Base-by-base conservation (phyloP, 495 filamentous ascomycete species). In the Penicillium argentinense region DNA sequence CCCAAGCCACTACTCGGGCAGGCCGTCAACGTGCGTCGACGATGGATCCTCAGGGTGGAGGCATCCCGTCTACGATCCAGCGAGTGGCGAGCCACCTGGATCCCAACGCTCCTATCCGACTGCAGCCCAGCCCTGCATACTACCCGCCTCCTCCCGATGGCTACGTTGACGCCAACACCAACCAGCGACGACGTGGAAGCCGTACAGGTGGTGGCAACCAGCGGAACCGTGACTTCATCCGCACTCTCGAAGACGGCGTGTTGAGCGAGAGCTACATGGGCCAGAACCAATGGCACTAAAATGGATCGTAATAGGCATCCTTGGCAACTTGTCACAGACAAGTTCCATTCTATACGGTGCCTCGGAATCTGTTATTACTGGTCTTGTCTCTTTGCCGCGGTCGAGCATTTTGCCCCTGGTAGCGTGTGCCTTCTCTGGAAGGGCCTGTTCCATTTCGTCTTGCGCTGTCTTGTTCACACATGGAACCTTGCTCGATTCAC, bases 41-140 rank as follows among this genome's bases (percentile, higher is more conserved):
- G 6, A 89, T 97, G 83, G 92, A 97, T 60, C 88, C 91, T 48
- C 87, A 95, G 56, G 85, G 88, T 59, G 87, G 85, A 44, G 92
- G 93, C 5, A 92, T 99, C 42, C 95, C 95, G 0, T 80, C 88
- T 8, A 84, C 91, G 1, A 91, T 99, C 42, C 95, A 99, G 62
- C 75, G 95, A 46, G 93, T 97, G n/a, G 91, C 91, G 9, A 95
- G 89, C 60, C 93, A 97, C 64, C 83, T 99, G 39, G 92, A 99
- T 61, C 95, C 95, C 4, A 97, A 81, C 47, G 88, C 91, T 25
- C 95, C 95, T 0, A 97, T 99, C 59, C 78, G 95, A 33, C 66
- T 96, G 28, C 95, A 99, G 61, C 95, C 95, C 5, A 96, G 90
- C 47, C 95, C 95, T 2, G 95, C 95, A 6, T 99, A 99, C 66